phyloP scores from a whole-genome alignment of 2,329 filamentous ascomycete species.

The Akanthomyces dipterigenus region DNA sequence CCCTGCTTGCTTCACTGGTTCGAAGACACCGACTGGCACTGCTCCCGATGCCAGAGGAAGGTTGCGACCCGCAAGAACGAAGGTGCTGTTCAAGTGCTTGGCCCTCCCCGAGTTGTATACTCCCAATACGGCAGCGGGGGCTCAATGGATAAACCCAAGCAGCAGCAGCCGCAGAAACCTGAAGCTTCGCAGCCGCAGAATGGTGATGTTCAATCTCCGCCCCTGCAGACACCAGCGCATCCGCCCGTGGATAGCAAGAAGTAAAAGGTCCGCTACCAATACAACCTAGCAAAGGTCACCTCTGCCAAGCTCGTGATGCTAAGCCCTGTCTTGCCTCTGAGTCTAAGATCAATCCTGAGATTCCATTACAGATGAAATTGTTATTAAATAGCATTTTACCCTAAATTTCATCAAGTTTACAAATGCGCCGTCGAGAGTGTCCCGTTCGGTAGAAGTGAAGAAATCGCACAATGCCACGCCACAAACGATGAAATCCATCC shows the following conservation, averaged over 20 bases:
- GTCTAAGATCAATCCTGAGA: not conserved
- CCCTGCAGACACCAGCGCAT: not conserved
- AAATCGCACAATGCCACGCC: not conserved
- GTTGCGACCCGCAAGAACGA: constrained; percentile 20
- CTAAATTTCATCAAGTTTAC: not conserved
- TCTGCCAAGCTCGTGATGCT: not conserved
- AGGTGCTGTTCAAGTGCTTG: constrained; percentile 17
- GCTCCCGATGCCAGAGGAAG: constrained; percentile 23
- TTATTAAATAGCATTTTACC: not conserved
- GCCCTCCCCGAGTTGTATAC: constrained; percentile 12
- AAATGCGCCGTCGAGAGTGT: not conserved
- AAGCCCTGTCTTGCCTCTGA: not conserved
- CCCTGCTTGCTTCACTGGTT: constrained; percentile 27
- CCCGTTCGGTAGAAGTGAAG: not conserved
- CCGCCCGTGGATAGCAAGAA: not conserved
- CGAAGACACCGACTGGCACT: constrained; percentile 24
- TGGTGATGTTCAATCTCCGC: not conserved
- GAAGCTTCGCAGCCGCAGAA: not conserved
- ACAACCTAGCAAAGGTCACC: not conserved
- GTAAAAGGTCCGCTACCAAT: not conserved
- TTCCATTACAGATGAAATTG: not conserved
- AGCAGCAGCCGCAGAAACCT: not conserved
- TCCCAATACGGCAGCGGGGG: constrained; percentile 13
- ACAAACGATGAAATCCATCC: not conserved
- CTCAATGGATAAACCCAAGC: not conserved